Evolutionary conservation across 2,329 filamentous ascomycete genomes (phyloP), one percentile per base, ranked within the genome.

Genomic region (Ascochyta clinopodiicola): DNA sequence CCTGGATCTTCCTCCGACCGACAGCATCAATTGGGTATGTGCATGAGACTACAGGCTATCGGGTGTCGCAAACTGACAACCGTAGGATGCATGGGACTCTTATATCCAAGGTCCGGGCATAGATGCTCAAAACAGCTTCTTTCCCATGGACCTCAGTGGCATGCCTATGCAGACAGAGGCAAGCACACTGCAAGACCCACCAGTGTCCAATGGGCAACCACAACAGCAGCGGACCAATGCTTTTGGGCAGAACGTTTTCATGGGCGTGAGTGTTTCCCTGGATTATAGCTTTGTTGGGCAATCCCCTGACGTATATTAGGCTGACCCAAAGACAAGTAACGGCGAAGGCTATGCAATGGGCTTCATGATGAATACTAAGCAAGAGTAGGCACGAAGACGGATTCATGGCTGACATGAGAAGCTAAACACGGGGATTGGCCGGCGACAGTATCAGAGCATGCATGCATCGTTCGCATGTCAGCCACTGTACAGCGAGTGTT

Each of bases 21-120:
- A 69, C 62, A 86, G 85, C 65, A 74, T 88, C 57, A 85, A 87
- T 58, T 88, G 85, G 85, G 87, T 89, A 79, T 73, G 82, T 51
- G 9, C 17, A n/a, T 29, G 76, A 39, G 25, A 10, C 25, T 19
- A 6, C 6, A n/a, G 12, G 10, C 19, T 13, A 6, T 6, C 31
- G 9, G 38, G 9, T 22, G 21, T n/a, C 13, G 29, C 5, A 22
- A 57, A 58, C 59, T 67, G 48, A 66, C 47, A 22, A 12, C 4
- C 2, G 4, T 27, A 72, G 70, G 84, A 88, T 59, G 85, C 86
- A 25, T 89, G 86, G 86, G 87, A 90, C 68, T 84, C 81, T 6
- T 89, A 88, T 63, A 84, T 89, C 43, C 86, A 89, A 70, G 85
- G 84, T 47, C 80, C 84, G 6, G 79, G 64, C 34, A 70, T 79